Evolutionary conservation across 257 asterid species (phyloP).

Genomic region (Cordia subcordata): DNA sequence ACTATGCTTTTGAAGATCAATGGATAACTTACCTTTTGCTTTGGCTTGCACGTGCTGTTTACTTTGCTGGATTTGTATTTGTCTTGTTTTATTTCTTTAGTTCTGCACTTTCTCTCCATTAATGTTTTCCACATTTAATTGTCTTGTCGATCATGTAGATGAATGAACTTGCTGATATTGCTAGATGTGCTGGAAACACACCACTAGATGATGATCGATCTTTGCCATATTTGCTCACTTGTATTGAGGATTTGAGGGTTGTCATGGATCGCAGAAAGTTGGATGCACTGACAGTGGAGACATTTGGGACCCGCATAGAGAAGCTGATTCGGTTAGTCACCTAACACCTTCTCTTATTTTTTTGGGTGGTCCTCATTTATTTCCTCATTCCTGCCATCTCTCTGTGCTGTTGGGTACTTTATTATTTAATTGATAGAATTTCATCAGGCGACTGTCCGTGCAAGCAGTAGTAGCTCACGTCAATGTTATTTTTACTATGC

Average conservation of each 20-base stretch:
- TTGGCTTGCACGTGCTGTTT: too few relatives aligned
- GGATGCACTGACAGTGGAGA: slow-evolving; percentile 92
- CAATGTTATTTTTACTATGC: too few relatives aligned
- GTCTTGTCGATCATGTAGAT: slow-evolving; percentile 45
- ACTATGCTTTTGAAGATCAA: too few relatives aligned
- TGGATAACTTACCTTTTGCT: too few relatives aligned
- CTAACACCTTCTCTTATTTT: slow-evolving; percentile 3
- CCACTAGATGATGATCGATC: slow-evolving; percentile 90
- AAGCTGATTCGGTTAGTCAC: slow-evolving; percentile 70
- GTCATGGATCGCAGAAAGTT: slow-evolving; percentile 80
- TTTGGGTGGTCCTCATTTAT: not conserved
- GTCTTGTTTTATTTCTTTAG: too few relatives aligned
- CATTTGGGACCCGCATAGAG: slow-evolving; percentile 99
- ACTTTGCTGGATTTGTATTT: too few relatives aligned
- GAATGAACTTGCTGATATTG: slow-evolving; percentile 95
- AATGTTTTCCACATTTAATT: not conserved
- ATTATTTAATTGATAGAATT: too few relatives aligned
- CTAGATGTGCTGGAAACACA: slow-evolving; percentile 88
- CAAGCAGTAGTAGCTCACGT: too few relatives aligned
- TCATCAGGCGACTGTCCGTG: too few relatives aligned
- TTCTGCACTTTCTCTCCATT: not conserved
- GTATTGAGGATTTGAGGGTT: slow-evolving; percentile 94
- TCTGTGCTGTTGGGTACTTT: too few relatives aligned
- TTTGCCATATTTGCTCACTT: slow-evolving; percentile 71
- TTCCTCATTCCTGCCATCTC: too few relatives aligned